Base-by-base conservation (phyloP, 495 filamentous ascomycete species). In the Chaetomium cochliodes region DNA sequence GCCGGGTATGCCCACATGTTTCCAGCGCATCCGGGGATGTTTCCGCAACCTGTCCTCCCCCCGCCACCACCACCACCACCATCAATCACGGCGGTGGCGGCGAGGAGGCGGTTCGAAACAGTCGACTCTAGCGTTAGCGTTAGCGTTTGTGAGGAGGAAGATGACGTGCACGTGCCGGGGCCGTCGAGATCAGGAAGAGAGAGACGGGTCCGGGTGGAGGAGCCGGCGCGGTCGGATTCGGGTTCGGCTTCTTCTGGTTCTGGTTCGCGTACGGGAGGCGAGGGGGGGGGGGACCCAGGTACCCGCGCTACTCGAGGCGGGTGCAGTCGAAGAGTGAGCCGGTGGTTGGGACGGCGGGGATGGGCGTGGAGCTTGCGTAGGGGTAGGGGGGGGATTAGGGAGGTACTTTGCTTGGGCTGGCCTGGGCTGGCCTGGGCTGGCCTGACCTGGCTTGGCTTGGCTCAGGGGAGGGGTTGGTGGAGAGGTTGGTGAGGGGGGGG, bases 271-370 rank as follows among this genome's bases (percentile, higher is more conserved):
- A 15, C 8, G 44, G 60, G 22, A 37, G 37, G 26, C 25, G 15
- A 33, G 55, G 53, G 56, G 37, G 26, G 26, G 15, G 37, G 55
- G 53, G 56, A 56, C 37, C 57, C n/a, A 72, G 69, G 50, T 62
- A 67, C 12, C 75, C 74, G 15, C 61, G 63, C 15, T 73, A 74
- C 54, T 73, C 74, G 16, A 65, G 73, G 23, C 62, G 73, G 37
- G 67, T 75, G 11, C 69, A 76, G 59, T 73, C 69, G 26, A 76
- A 73, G 64, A 78, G 75, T 62, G 74, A 78, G 54, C 75, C 75
- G 25, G 52, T 12, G 42, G 46, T 25, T 8, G 33, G 33, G 11
- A 37, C 33, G 33, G 11, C 33, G 33, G 33, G 11, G 11, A 37
- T 37, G 33, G 33, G 33, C 11, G 5, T 12, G 33, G 33, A 11